phyloP scores from a whole-genome alignment of 2,329 filamentous ascomycete species.

The Fusarium sp. region DNA sequence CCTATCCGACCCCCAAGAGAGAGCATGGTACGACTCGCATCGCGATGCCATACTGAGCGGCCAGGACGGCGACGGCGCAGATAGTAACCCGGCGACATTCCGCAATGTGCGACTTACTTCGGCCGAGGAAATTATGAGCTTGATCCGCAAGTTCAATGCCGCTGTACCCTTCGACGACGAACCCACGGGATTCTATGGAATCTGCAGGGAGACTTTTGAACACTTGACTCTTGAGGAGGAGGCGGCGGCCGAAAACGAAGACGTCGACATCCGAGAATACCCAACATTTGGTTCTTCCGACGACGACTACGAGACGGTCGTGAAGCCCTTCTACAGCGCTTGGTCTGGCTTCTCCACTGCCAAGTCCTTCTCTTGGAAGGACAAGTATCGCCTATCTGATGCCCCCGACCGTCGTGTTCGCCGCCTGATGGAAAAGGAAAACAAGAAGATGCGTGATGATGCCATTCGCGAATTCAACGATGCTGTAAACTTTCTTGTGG shows the following conservation, averaged over 20 bases:
- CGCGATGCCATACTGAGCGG: constrained; percentile 81
- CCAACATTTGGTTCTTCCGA: constrained; percentile 82
- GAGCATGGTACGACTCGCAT: constrained; percentile 97
- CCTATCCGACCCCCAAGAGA: constrained; percentile 93
- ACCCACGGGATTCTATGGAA: constrained; percentile 83
- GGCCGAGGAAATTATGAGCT: constrained; percentile 75
- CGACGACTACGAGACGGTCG: constrained; percentile 77
- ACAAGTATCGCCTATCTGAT: constrained; percentile 81
- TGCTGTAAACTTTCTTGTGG: constrained; percentile 82
- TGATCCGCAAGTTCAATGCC: constrained; percentile 82
- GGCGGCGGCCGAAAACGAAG: constrained; percentile 74
- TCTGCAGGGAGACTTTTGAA: constrained; percentile 77
- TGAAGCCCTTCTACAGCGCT: constrained; percentile 78
- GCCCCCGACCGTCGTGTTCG: constrained; percentile 85
- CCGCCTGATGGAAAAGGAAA: constrained; percentile 93
- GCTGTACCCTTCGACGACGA: constrained; percentile 81
- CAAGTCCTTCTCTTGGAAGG: constrained; percentile 90
- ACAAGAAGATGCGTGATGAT: constrained; percentile 82
- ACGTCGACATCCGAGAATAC: constrained; percentile 68
- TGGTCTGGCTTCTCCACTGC: constrained; percentile 85
- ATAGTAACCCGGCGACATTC: constrained; percentile 64
- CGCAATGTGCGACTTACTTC: constrained; percentile 78
- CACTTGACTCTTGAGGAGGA: constrained; percentile 82
- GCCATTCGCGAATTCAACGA: constrained; percentile 90
- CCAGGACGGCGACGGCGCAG: constrained; percentile 57